Evolutionary conservation across 306 rosid species (phyloP).

Genomic region (Amphicarpaea edgeworthii): DNA sequence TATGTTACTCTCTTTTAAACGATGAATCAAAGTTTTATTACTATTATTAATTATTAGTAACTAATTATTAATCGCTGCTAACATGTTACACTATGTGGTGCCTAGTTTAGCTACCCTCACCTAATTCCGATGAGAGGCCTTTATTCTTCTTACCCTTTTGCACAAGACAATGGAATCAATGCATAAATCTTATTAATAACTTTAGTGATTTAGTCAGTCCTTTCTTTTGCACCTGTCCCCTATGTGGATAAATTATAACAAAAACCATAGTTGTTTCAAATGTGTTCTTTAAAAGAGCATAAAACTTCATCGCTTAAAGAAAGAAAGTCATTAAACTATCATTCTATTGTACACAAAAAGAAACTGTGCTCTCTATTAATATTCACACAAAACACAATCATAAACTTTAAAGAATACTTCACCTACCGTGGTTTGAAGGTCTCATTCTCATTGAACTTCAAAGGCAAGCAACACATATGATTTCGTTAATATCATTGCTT

Average conservation of each 20-base stretch:
- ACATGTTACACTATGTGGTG: not conserved
- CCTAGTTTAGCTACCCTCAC: not conserved
- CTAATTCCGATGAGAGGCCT: not conserved
- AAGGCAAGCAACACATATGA: constrained; percentile 37
- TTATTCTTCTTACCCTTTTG: not conserved
- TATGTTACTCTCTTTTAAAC: no score
- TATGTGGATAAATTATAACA: not conserved
- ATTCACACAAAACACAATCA: not conserved
- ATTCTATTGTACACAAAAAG: no score
- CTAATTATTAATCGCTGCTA: not conserved
- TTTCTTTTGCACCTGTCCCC: not conserved
- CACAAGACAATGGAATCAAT: not conserved
- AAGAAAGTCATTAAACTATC: constrained; percentile 13
- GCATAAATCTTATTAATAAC: not conserved
- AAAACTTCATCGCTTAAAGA: constrained; percentile 20
- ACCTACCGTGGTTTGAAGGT: not conserved
- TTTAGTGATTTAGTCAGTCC: not conserved
- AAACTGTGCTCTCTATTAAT: no score
- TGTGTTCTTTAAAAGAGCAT: not conserved
- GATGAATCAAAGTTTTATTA: no score
- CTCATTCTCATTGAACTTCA: constrained; percentile 17
- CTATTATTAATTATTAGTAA: no score
- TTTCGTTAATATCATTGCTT: not conserved
- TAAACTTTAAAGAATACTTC: not conserved
- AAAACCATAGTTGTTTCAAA: not conserved